These are phyloP conservation scores for Hibiscus mutabilis DNA, from an alignment of 345 rosid genomes.

Conservation along the genomic window DNA sequence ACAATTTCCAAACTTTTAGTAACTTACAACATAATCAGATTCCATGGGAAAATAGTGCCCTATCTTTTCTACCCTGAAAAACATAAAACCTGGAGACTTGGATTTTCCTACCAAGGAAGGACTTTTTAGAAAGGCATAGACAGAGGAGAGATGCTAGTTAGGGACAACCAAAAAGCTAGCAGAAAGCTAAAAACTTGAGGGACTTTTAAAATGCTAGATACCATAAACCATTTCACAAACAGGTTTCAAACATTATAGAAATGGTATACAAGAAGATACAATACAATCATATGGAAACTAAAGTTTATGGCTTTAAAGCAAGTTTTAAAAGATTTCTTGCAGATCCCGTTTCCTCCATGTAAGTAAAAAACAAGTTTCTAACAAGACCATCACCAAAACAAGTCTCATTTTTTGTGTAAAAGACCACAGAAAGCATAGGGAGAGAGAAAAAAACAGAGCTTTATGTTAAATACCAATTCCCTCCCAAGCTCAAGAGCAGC, in stretches of 20 bases:
- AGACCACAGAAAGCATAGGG: not conserved
- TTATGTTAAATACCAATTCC: slow-evolving; percentile 48
- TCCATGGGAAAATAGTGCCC: not conserved
- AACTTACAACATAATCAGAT: not conserved
- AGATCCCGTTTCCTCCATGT: not conserved
- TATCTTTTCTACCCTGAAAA: not conserved
- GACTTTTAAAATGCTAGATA: slow-evolving; percentile 11
- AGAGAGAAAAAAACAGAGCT: slow-evolving; percentile 8
- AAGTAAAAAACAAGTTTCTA: slow-evolving; percentile 1
- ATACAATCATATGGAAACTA: not conserved
- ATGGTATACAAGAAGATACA: not conserved
- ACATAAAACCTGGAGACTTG: not conserved
- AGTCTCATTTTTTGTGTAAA: not conserved
- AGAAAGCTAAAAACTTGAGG: slow-evolving; percentile 2
- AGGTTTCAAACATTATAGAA: slow-evolving; percentile 7
- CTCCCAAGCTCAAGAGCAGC: slow-evolving; percentile 80
- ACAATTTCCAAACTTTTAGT: too few relatives aligned
- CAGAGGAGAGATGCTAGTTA: slow-evolving; percentile 8
- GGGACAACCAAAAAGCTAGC: not conserved
- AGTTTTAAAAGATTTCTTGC: not conserved
- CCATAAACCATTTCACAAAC: slow-evolving; percentile 14
- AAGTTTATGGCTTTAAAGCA: not conserved
- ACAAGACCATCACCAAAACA: not conserved
- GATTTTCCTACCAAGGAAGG: not conserved
- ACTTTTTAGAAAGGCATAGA: not conserved